These are phyloP conservation scores for Lignosus rhinocerotis DNA, from an alignment of 1,284 basidiomycete genomes.

Conservation along the genomic window DNA sequence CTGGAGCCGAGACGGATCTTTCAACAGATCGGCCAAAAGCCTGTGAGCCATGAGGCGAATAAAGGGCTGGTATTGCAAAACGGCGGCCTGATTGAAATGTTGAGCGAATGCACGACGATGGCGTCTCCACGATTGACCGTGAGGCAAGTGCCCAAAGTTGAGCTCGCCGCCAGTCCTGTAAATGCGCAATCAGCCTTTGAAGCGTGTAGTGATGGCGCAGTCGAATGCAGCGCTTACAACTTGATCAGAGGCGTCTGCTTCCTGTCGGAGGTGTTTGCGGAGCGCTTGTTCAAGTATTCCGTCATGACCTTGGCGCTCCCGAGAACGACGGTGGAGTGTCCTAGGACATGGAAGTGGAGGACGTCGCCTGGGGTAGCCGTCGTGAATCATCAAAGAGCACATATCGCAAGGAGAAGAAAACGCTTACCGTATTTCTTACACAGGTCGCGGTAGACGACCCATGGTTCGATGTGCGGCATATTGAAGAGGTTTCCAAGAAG, in stretches of 20 bases:
- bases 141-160: slow-evolving; percentile 19
- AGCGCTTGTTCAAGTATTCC: slow-evolving; percentile 25
- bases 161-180: slow-evolving; percentile 18
- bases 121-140: slow-evolving; percentile 23
- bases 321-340: slow-evolving; percentile 14
- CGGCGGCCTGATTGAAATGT: slow-evolving; percentile 21
- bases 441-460: slow-evolving; percentile 3
- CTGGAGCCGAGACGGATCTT: slow-evolving; percentile 5
- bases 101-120: slow-evolving; percentile 21
- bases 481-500: slow-evolving; percentile 3
- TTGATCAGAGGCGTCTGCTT: slow-evolving; percentile 14
- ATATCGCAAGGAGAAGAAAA: neutral
- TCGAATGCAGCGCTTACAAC: slow-evolving; percentile 9
- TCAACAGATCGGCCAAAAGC: slow-evolving; percentile 13
- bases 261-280: slow-evolving; percentile 22
- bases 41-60: slow-evolving; percentile 4
- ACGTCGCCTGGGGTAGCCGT: slow-evolving; percentile 23
- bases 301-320: slow-evolving; percentile 13
- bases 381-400: neutral
- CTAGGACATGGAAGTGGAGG: slow-evolving; percentile 20
- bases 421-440: neutral
- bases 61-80: slow-evolving; percentile 8
- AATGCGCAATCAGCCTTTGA: neutral
- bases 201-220: neutral
- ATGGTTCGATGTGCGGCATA: slow-evolving; percentile 1